A percentile compares a stretch with the other conserved stretches of the same genome.
Evolutionary conservation across 1,139 yeast genomes (phyloP).

Genomic region (Nadsonia starkeyi-henricii): DNA sequence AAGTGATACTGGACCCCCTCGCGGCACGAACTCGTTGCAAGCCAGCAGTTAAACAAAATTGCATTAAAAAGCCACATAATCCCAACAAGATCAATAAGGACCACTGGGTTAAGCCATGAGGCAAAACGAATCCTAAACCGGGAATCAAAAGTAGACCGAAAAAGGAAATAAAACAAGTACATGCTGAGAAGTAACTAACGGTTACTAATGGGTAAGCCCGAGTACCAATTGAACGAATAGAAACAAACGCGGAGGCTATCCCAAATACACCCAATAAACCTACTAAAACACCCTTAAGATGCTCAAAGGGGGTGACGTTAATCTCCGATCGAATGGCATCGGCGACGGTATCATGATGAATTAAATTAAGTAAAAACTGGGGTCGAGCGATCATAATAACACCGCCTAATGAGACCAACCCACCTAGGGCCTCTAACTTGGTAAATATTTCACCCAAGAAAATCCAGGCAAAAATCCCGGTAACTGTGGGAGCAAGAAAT

Average conservation of each 20-base stretch:
- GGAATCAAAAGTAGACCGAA: slow-evolving; percentile 43
- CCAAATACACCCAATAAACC: slow-evolving; percentile 62
- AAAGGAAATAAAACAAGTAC: slow-evolving; percentile 44
- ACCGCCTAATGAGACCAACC: slow-evolving; percentile 55
- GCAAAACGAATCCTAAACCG: slow-evolving; percentile 42
- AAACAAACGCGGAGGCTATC: slow-evolving; percentile 56
- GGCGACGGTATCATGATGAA: slow-evolving; percentile 5
- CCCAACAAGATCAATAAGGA: slow-evolving; percentile 47
- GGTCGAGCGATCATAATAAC: slow-evolving; percentile 78
- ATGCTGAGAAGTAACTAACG: slow-evolving; percentile 61
- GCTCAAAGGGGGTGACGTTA: slow-evolving; percentile 6
- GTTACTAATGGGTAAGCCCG: slow-evolving; percentile 68
- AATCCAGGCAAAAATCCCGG: slow-evolving; percentile 62
- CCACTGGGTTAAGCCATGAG: slow-evolving; percentile 53
- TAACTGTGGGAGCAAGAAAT: slow-evolving; percentile 62
- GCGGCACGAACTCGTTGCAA: slow-evolving; percentile 73
- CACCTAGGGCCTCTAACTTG: slow-evolving; percentile 51
- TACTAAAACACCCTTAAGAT: slow-evolving; percentile 40
- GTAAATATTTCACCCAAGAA: slow-evolving; percentile 58
- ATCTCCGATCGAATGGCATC: slow-evolving; percentile 6
- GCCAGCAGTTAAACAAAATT: slow-evolving; percentile 66
- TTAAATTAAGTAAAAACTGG: slow-evolving; percentile 36
- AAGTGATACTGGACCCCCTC: slow-evolving; percentile 59
- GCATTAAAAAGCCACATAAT: slow-evolving; percentile 68
- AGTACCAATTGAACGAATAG: slow-evolving; percentile 61